Evolutionary conservation across 495 filamentous ascomycete genomes (phyloP).

Genomic region (Podospora didyma): DNA sequence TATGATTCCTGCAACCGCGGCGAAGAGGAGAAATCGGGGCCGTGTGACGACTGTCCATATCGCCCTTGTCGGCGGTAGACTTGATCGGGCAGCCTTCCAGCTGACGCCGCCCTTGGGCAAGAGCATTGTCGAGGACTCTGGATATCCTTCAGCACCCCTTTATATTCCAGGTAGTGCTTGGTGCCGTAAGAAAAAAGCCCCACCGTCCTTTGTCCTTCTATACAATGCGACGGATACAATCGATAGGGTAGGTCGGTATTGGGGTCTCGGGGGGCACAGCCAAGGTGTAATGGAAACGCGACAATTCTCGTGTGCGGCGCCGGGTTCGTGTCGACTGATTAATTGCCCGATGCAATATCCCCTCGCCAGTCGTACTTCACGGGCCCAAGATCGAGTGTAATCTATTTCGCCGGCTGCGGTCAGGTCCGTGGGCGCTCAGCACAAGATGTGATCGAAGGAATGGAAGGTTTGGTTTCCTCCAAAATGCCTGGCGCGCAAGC

Average conservation of each 20-base stretch:
- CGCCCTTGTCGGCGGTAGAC: slow-evolving; percentile 77
- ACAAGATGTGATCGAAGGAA: neutral
- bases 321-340: neutral
- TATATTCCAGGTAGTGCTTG: slow-evolving; percentile 8
- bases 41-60: slow-evolving; percentile 72
- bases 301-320: slow-evolving; percentile 4
- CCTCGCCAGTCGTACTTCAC: neutral
- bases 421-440: too few species aligned
- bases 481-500: neutral
- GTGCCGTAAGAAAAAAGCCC: slow-evolving; percentile 6
- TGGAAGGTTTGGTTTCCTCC: neutral
- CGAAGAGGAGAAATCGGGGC: slow-evolving; percentile 72
- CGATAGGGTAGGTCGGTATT: neutral
- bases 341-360: neutral
- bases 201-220: slow-evolving; percentile 5
- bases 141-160: slow-evolving; percentile 36
- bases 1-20: slow-evolving; percentile 68
- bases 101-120: slow-evolving; percentile 84
- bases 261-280: too few species aligned
- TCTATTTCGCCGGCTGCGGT: too few species aligned
- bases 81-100: slow-evolving; percentile 84
- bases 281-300: neutral
- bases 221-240: slow-evolving; percentile 8
- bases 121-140: slow-evolving; percentile 44
- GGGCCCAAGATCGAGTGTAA: neutral